Conservation (phyloP, 768 basidiomycete genomes). For the Tylopilus subfusipes region DNA sequence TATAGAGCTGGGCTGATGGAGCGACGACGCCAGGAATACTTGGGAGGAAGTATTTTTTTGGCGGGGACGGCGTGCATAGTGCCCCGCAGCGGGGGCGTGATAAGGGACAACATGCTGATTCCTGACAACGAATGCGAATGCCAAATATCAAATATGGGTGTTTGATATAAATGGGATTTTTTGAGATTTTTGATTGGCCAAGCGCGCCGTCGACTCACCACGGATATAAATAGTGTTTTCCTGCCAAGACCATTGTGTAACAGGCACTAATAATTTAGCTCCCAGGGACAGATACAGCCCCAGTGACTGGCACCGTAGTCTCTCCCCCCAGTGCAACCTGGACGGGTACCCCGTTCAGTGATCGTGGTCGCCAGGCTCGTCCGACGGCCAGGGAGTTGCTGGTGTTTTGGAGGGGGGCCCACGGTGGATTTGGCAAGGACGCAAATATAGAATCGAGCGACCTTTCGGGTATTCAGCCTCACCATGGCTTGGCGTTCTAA, state of each 20-base stretch:
- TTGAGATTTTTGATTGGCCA: slow-evolving; percentile 24
- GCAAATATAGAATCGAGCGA: slow-evolving; percentile 21
- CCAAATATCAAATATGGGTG: too few relatives aligned
- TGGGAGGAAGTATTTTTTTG: neutral
- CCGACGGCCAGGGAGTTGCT: neutral
- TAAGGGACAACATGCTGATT: neutral
- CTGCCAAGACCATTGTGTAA: slow-evolving; percentile 31
- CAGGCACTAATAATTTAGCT: slow-evolving; percentile 28
- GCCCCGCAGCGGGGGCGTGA: neutral
- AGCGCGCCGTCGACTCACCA: slow-evolving; percentile 13
- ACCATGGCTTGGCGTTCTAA: slow-evolving; percentile 44
- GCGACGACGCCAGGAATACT: slow-evolving; percentile 22
- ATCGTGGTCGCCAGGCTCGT: neutral
- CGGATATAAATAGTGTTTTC: slow-evolving; percentile 30
- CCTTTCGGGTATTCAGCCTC: slow-evolving; percentile 35
- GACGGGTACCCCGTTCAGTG: neutral
- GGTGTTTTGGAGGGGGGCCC: neutral
- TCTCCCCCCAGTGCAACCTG: neutral
- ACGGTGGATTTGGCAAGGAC: slow-evolving; percentile 1
- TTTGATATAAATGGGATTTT: too few relatives aligned
- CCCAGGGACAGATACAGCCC: slow-evolving; percentile 9
- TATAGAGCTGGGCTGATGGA: slow-evolving; percentile 19
- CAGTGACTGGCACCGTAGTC: too few relatives aligned
- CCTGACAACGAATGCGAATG: slow-evolving; percentile 3
- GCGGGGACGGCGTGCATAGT: slow-evolving; percentile 4